Base-by-base conservation (phyloP, 2,329 filamentous ascomycete species). In the Xylaria sp. region DNA sequence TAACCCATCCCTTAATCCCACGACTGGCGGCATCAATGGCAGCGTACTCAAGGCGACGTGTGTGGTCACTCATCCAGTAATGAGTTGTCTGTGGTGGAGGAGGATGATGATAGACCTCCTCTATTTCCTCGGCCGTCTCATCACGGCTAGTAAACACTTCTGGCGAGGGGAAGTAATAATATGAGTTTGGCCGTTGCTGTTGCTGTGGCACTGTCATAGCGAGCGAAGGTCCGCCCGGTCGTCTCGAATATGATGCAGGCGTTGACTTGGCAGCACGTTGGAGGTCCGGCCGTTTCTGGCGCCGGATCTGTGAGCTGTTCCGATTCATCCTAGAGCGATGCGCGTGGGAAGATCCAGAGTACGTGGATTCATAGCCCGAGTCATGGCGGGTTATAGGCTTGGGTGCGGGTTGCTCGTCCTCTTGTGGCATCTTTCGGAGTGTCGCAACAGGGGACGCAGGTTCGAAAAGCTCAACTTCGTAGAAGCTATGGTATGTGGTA, bases 1-100 rank as follows among this genome's bases (percentile, higher is more conserved):
- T 82, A 41, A 90, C 75, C 86, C 89, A 91, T 13, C 89, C 89
- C 72, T 85, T 85, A 37, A 91, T 82, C 4, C 89, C 89, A 1
- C 84, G 83, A 44, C 84, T 86, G 1, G 89, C 88, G 0, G 88
- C 88, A 59, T 91, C 89, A 50, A 91, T 91, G 65, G 89, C 89
- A 0, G 88, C 89, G 73, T 91, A 91, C 80, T 91, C 89, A 3
- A 90, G 82, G 12, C 88, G 83, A 3, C 89, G 84, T 0, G 89
- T 90, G 63, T 83, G 83, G 75, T 90, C 87, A 74, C 87, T 90
- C 0, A 88, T 91, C 89, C 89, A 91, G 79, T 91, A 91, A 75
- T 90, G 88, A 1, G 87, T 88, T 2, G 89, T 90, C 72, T 86
- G 84, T 3, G 87, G 87, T 13, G 87, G 88, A 1, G 83, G 81